Conservation (phyloP, 2,329 filamentous ascomycete genomes). For the Coniochaeta pulveracea region DNA sequence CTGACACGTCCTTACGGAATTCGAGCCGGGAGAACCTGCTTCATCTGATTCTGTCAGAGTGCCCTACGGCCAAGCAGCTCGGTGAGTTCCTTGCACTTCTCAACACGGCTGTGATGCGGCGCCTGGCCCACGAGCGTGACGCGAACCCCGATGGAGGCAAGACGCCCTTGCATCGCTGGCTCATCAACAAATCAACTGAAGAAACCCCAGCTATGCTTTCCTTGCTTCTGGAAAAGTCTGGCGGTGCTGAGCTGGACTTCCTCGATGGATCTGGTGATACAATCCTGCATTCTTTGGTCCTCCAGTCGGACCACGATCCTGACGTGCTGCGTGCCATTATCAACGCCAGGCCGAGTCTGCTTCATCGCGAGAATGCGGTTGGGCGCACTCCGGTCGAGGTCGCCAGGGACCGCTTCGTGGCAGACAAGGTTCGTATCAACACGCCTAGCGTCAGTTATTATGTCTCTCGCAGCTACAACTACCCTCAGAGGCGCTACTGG, state of each 20-base stretch:
- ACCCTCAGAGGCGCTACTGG: neutral
- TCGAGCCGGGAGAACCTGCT: conserved; percentile 53
- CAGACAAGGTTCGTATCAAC: conserved; percentile 8
- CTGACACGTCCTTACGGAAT: conserved; percentile 57
- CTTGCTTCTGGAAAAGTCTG: conserved; percentile 41
- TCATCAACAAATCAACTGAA: conserved; percentile 20
- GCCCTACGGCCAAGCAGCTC: conserved; percentile 23
- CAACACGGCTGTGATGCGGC: conserved; percentile 40
- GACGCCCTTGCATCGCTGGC: conserved; percentile 54
- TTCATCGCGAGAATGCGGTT: conserved; percentile 64
- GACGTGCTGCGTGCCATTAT: conserved; percentile 34
- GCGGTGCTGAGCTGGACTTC: conserved; percentile 37
- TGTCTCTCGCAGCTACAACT: conserved; percentile 2
- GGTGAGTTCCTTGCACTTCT: conserved; percentile 44
- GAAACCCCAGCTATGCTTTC: conserved; percentile 30
- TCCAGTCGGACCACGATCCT: conserved; percentile 23
- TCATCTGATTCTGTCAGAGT: conserved; percentile 38
- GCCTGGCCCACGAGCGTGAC: conserved; percentile 48
- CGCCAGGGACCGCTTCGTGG: conserved; percentile 42
- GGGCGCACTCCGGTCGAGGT: conserved; percentile 64
- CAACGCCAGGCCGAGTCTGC: conserved; percentile 41
- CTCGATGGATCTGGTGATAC: conserved; percentile 57
- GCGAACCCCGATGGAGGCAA: conserved; percentile 36
- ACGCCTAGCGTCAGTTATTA: neutral
- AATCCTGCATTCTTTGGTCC: conserved; percentile 43